These are phyloP conservation scores for Leccinellum rugosiceps DNA, from an alignment of 768 basidiomycete genomes.

Conservation along the genomic window DNA sequence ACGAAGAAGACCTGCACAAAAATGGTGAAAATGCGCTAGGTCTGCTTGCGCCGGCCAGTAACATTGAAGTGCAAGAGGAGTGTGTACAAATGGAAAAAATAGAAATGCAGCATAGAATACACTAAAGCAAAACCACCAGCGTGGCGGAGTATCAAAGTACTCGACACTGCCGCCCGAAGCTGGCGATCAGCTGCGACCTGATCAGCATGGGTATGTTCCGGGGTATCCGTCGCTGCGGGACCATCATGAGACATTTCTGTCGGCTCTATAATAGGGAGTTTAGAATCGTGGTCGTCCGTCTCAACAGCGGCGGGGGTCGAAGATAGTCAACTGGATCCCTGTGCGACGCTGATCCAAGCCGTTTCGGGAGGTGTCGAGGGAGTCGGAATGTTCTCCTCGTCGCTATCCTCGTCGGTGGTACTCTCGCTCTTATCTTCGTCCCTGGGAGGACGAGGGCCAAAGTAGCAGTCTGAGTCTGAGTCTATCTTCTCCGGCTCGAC, in stretches of 20 bases:
- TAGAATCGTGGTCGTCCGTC: constrained; percentile 13
- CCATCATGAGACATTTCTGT: constrained; percentile 14
- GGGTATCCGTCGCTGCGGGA: constrained; percentile 19
- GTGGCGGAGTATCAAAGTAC: constrained; percentile 30
- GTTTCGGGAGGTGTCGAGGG: constrained; percentile 29
- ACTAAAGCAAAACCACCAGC: constrained; percentile 34
- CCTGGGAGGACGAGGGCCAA: constrained; percentile 10
- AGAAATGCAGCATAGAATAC: constrained; percentile 43
- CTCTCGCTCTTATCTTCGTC: constrained; percentile 33
- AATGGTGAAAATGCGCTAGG: constrained; percentile 14
- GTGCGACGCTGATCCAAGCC: constrained; percentile 27
- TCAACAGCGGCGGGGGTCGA: constrained; percentile 16
- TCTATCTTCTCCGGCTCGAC: constrained; percentile 40
- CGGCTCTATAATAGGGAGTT: constrained; percentile 27
- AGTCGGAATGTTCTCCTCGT: constrained; percentile 39
- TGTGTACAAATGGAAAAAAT: constrained; percentile 43
- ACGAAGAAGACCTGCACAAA: constrained; percentile 6
- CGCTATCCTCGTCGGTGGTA: constrained; percentile 39
- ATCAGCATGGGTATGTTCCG: constrained; percentile 17
- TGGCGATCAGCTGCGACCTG: constrained; percentile 22
- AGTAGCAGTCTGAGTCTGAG: constrained; percentile 6
- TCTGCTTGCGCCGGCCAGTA: constrained; percentile 27
- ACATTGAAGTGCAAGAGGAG: constrained; percentile 37
- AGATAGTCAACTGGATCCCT: constrained; percentile 33
- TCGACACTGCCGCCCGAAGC: constrained; percentile 24